Conservation (phyloP, 1,139 yeast genomes). For the Ogataea hybrid region DNA sequence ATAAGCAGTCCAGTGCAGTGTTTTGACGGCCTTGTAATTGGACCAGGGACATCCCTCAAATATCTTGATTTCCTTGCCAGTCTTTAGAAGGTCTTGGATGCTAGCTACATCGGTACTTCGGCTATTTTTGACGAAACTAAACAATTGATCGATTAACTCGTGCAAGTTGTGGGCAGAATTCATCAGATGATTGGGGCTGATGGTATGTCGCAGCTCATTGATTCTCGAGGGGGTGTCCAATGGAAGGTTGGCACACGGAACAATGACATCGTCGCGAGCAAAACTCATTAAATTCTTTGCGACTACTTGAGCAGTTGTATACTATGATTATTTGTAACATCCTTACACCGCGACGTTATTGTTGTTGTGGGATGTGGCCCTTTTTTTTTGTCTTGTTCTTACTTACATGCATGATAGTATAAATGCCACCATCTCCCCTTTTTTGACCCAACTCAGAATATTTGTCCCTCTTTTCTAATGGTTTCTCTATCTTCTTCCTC, state of each 20-base stretch:
- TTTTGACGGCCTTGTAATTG: conserved; percentile 4
- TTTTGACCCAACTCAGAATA: neutral
- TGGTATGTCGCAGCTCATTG: conserved; percentile 15
- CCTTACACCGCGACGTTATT: conserved; percentile 1
- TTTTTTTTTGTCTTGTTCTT: conserved; percentile 1
- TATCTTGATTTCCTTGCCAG: conserved; percentile 5
- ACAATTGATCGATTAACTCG: conserved; percentile 22
- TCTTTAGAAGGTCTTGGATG: conserved; percentile 8
- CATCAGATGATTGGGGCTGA: conserved; percentile 17
- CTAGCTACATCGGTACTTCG: neutral
- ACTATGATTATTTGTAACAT: neutral
- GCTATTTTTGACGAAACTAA: conserved; percentile 6
- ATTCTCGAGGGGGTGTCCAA: conserved; percentile 11
- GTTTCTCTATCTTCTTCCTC: conserved; percentile 12
- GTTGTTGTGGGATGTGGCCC: conserved; percentile 1
- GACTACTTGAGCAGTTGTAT: neutral
- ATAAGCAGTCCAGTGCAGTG: conserved; percentile 18
- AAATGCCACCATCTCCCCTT: neutral
- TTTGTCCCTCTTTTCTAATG: neutral
- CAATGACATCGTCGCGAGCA: conserved; percentile 9
- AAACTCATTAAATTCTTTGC: neutral
- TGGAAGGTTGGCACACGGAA: conserved; percentile 5
- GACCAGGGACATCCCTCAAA: conserved; percentile 14
- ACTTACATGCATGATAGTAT: neutral
- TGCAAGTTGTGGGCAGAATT: conserved; percentile 24